A percentile compares a stretch with the other conserved stretches of the same genome.
These are phyloP conservation scores for Panicum miliaceum DNA, from an alignment of 176 grass and related monocot genomes.

Conservation along the genomic window DNA sequence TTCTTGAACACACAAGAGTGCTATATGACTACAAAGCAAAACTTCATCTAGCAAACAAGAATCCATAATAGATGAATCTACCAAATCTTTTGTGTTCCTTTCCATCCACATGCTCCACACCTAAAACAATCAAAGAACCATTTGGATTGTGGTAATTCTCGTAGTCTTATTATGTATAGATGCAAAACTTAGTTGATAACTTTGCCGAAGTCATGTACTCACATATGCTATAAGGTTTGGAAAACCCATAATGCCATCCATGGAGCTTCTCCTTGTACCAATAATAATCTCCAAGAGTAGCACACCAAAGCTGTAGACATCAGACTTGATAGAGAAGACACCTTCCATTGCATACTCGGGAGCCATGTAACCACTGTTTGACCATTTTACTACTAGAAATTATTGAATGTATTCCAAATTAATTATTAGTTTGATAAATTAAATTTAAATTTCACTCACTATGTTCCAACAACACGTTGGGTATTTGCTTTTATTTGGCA, in stretches of 20 bases:
- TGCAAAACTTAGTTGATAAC: background rate
- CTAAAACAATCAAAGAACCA: background rate
- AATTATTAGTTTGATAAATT: background rate
- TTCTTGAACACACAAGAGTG: slow-evolving; percentile 52
- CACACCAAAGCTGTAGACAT: slow-evolving; percentile 50
- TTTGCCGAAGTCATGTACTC: slow-evolving; percentile 1
- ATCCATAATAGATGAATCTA: slow-evolving; percentile 41
- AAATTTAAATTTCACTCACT: background rate
- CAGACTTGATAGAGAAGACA: slow-evolving; percentile 45
- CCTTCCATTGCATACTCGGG: slow-evolving; percentile 36
- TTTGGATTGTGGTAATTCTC: background rate
- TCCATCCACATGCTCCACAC: slow-evolving; percentile 50
- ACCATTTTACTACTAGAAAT: slow-evolving; percentile 1
- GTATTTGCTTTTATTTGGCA: too few species aligned
- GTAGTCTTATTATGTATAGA: background rate
- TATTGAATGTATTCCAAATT: background rate
- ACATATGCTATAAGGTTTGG: slow-evolving; percentile 49
- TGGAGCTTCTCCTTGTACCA: slow-evolving; percentile 43
- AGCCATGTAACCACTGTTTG: slow-evolving; percentile 47
- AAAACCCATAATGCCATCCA: slow-evolving; percentile 11
- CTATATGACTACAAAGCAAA: slow-evolving; percentile 40
- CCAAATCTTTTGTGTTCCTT: slow-evolving; percentile 33
- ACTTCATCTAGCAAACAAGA: slow-evolving; percentile 35
- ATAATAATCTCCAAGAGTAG: slow-evolving; percentile 51
- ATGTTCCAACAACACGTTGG: too few species aligned